Evolutionary conservation across 768 basidiomycete species (phyloP).

Genomic region (Inosperma sp.): DNA sequence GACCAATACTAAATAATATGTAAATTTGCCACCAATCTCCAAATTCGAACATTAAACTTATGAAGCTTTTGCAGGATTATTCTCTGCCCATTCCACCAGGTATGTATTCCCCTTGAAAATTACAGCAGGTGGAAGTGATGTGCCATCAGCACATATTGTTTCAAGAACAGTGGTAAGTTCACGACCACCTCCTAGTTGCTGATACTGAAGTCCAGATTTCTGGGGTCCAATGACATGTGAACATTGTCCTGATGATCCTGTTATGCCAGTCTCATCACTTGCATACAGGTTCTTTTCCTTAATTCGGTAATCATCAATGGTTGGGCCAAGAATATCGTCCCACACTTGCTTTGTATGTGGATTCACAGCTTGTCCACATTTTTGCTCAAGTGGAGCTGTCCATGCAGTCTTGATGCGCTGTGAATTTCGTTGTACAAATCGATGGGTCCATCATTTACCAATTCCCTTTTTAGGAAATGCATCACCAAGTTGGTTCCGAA

Average conservation of each 20-base stretch:
- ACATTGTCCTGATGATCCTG: conserved; percentile 21
- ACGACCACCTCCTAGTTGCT: conserved; percentile 25
- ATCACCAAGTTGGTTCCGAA: conserved; percentile 3
- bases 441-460: conserved; percentile 8
- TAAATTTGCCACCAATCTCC: neutral
- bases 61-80: conserved; percentile 33
- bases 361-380: conserved; percentile 12
- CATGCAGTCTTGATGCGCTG: conserved; percentile 3
- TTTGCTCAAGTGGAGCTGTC: conserved; percentile 7
- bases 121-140: conserved; percentile 27
- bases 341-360: conserved; percentile 10
- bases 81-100: conserved; percentile 27
- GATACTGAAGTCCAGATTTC: conserved; percentile 29
- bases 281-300: conserved; percentile 27
- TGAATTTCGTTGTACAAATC: conserved; percentile 10
- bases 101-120: conserved; percentile 38
- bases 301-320: conserved; percentile 17
- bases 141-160: conserved; percentile 40
- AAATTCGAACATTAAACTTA: conserved; percentile 18
- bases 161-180: conserved; percentile 37
- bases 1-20: conserved; percentile 16
- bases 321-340: conserved; percentile 5
- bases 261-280: conserved; percentile 37
- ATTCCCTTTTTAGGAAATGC: conserved; percentile 4
- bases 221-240: conserved; percentile 28